phyloP scores from a whole-genome alignment of 805 yeast species.

The Saccharomycopsis olivae region DNA sequence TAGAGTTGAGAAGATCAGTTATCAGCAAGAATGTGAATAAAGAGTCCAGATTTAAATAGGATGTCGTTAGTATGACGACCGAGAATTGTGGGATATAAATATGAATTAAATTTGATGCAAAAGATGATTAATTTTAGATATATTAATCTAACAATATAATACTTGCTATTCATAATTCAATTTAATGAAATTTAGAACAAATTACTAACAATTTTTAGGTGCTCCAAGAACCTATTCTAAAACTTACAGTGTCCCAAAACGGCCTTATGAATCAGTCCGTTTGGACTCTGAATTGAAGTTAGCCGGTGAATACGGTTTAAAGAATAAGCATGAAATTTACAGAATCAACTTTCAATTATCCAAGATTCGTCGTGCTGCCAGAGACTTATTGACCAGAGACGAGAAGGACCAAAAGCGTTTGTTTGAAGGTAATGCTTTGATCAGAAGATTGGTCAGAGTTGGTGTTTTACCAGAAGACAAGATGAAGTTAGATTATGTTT shows the following conservation, averaged over 20 bases:
- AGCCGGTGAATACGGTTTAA: conserved; percentile 99
- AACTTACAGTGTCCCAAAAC: conserved; percentile 99
- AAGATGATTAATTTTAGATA: too few relatives aligned
- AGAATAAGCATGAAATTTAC: conserved; percentile 99
- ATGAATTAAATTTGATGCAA: too few relatives aligned
- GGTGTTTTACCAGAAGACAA: conserved; percentile 99
- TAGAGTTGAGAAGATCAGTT: too few relatives aligned
- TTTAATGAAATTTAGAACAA: too few relatives aligned
- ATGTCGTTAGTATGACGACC: too few relatives aligned
- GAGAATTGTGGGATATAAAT: too few relatives aligned
- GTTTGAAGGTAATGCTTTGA: conserved; percentile 99
- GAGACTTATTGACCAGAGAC: conserved; percentile 99
- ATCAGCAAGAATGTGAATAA: too few relatives aligned
- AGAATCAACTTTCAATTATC: conserved; percentile 99
- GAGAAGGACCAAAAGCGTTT: conserved; percentile 99
- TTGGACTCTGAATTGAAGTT: conserved; percentile 98
- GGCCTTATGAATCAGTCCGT: conserved; percentile 99
- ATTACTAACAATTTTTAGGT: conserved; percentile 36
- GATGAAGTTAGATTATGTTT: conserved; percentile 99
- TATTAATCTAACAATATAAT: too few relatives aligned
- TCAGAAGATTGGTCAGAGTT: conserved; percentile 96
- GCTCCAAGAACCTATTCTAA: conserved; percentile 99
- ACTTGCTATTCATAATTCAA: too few relatives aligned
- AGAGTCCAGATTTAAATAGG: too few relatives aligned
- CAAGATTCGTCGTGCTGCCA: conserved; percentile 99